Evolutionary conservation across 148 eudicot species (phyloP).

Genomic region (Vaccinium myrtillus): DNA sequence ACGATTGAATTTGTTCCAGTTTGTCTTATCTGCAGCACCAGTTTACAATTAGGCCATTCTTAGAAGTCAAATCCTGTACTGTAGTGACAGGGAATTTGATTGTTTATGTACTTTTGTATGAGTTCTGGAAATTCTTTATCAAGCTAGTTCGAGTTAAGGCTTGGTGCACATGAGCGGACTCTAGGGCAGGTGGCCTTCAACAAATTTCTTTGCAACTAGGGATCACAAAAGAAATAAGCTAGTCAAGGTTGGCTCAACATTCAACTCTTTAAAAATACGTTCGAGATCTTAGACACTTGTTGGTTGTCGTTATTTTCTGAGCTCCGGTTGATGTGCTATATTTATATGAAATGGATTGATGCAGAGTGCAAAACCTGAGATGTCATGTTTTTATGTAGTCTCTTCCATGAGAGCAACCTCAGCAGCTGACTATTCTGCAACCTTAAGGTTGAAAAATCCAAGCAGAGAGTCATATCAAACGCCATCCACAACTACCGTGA

Average conservation of each 20-base stretch:
- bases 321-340: neutral
- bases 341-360: neutral
- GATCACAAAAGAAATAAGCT: neutral
- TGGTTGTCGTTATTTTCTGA: neutral
- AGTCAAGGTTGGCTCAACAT: neutral
- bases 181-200: neutral
- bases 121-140: neutral
- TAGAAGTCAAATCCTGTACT: neutral
- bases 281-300: neutral
- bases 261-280: neutral
- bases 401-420: slow-evolving; percentile 59
- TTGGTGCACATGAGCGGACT: neutral
- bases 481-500: slow-evolving; percentile 71
- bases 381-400: neutral
- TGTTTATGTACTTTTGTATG: neutral
- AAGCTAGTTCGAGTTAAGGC: neutral
- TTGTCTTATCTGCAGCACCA: neutral
- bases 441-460: slow-evolving; percentile 84
- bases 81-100: neutral
- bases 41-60: neutral
- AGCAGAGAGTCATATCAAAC: slow-evolving; percentile 70
- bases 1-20: neutral
- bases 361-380: neutral
- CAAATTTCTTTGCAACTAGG: neutral
- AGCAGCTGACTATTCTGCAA: slow-evolving; percentile 97